A percentile compares a stretch with the other conserved stretches of the same genome.
Evolutionary conservation across 163 green algal species (phyloP).

Genomic region (Coccomyxa subellipsoidea): DNA sequence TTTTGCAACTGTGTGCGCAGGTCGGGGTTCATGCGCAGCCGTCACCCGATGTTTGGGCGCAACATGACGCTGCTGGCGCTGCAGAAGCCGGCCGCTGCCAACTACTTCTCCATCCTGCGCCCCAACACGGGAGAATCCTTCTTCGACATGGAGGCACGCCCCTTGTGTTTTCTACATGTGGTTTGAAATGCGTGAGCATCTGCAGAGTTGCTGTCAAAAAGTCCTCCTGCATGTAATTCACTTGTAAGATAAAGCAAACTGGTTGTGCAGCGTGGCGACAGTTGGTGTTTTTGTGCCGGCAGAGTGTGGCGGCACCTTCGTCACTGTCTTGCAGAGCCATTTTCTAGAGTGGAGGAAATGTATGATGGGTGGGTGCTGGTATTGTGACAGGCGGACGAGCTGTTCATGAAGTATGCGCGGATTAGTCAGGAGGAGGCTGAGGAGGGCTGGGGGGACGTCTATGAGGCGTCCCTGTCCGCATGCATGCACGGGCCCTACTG

Average conservation of each 20-base stretch:
- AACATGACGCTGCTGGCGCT: conserved; percentile 66
- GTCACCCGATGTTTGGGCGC: conserved; percentile 10
- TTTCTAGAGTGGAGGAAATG: neutral
- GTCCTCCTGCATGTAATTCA: too few species aligned
- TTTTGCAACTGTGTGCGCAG: conserved; percentile 51
- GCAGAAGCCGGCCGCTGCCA: conserved; percentile 47
- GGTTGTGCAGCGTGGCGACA: too few species aligned
- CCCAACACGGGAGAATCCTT: conserved; percentile 75
- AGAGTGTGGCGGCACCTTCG: too few species aligned
- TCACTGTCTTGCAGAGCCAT: too few species aligned
- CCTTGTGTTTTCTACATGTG: too few species aligned
- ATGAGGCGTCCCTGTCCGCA: conserved; percentile 38
- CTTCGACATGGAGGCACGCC: conserved; percentile 72
- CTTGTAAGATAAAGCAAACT: too few species aligned
- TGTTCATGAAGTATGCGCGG: conserved; percentile 63
- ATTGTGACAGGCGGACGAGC: conserved; percentile 43
- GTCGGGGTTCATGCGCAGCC: conserved; percentile 23
- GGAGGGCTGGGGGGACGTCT: conserved; percentile 55
- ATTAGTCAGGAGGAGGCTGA: conserved; percentile 49
- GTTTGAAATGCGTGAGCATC: too few species aligned
- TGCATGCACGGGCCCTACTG: conserved; percentile 80
- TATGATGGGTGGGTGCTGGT: neutral
- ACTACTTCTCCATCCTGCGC: conserved; percentile 59
- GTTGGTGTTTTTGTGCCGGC: too few species aligned
- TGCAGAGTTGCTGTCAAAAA: too few species aligned